Conservation (phyloP, 495 filamentous ascomycete species). For the Hypoxylon trugodes region DNA sequence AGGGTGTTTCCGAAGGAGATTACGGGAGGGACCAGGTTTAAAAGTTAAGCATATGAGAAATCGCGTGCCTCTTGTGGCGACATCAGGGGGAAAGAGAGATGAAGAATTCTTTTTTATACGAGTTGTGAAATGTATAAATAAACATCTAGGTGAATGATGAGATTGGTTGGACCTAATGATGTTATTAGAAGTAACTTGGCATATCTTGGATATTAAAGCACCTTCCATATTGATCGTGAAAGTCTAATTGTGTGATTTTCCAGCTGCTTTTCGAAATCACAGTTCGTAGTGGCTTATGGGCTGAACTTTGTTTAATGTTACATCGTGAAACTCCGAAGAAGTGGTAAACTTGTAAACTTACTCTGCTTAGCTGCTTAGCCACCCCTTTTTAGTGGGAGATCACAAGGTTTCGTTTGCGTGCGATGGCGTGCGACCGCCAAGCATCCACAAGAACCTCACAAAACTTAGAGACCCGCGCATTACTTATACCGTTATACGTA, state of each 20-base stretch:
- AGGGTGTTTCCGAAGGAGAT: no score
- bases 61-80: no score
- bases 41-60: no score
- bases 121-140: no score
- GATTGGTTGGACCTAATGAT: constrained; percentile 7
- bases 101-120: no score
- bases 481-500: constrained; percentile 36
- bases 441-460: constrained; percentile 31
- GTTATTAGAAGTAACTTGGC: constrained; percentile 12
- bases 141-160: background rate
- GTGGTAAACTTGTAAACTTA: constrained; percentile 16
- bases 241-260: constrained; percentile 28
- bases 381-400: no score
- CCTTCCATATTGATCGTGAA: constrained; percentile 30
- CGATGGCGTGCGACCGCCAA: constrained; percentile 42
- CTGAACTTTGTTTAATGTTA: constrained; percentile 19
- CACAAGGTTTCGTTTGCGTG: constrained; percentile 43
- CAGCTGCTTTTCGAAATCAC: constrained; percentile 21
- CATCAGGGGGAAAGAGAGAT: no score
- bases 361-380: no score
- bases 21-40: no score
- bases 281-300: constrained; percentile 14
- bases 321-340: constrained; percentile 11
- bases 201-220: background rate
- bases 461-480: constrained; percentile 9